Evolutionary conservation across 176 grass and related monocot genomes (phyloP), one percentile per base, ranked within the genome.

Genomic region (Microstegium vimineum): DNA sequence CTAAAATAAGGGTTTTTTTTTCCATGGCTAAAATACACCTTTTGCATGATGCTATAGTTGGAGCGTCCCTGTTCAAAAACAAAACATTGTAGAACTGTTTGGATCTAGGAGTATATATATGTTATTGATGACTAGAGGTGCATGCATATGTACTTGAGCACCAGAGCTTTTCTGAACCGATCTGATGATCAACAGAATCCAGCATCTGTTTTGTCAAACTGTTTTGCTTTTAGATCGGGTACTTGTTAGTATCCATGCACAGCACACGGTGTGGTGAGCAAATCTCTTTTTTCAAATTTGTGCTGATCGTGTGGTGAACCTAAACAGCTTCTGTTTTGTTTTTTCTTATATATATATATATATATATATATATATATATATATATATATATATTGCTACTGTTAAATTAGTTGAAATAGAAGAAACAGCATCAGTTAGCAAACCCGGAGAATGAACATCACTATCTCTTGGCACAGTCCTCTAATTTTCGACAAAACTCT

Each of bases 231-330:
- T 84, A 34, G 37, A 12, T 17, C 15, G 8, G 4, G 17, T 80
- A 74, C 68, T 49, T 74, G 60, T 67, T 71, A 51, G 16, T 62
- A 36, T 20, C 43, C 69, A 79, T 74, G 43, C 66, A 72, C 41
- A 69, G 37, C 62, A 72, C 40, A 41, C 15, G 10, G 27, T 78
- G 33, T 25, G 30, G 30, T 35, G 40, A 51, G 28, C 22, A 35
- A 62, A 61, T 11, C n/a, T 52, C 13, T 28, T 46, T n/a, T n/a
- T 59, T 59, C 56, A 73, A 16, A 27, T 47, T 47, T 47, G 42
- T 11, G 26, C 12, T 73, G 26, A 35, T n/a, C 54, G 22, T 22
- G n/a, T 12, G 56, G 56, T 26, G 16, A 20, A 32, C 26, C 42
- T 73, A 73, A 73, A 30, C 13, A 71, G 6, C 2, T 59, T 23